phyloP scores from a whole-genome alignment of 306 rosid genomes.

The Albizia julibrissin region DNA sequence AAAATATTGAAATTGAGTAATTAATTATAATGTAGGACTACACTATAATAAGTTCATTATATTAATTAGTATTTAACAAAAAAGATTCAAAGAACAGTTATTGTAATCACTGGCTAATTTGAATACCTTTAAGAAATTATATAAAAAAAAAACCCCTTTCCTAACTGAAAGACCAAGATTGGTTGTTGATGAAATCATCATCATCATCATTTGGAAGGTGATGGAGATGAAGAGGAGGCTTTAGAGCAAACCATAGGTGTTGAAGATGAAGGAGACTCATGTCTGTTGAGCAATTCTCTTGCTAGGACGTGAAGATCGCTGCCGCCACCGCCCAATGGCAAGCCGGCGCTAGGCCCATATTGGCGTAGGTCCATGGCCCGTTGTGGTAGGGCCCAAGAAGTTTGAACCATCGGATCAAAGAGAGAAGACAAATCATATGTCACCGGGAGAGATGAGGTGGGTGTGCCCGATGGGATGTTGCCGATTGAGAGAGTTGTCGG shows the following conservation, averaged over 20 bases:
- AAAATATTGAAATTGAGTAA: not conserved
- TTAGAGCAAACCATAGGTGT: conserved; percentile 47
- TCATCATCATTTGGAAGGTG: conserved; percentile 53
- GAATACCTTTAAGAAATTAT: conserved; percentile 34
- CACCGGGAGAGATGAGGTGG: conserved; percentile 41
- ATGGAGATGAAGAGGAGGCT: conserved; percentile 51
- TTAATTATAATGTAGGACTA: conserved; percentile 2
- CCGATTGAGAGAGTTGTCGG: conserved; percentile 49
- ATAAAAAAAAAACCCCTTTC: conserved; percentile 31
- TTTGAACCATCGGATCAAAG: conserved; percentile 77
- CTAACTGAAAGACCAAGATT: conserved; percentile 41
- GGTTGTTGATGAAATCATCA: conserved; percentile 36
- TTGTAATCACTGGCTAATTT: conserved; percentile 47
- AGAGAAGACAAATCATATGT: conserved; percentile 79
- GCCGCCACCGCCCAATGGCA: conserved; percentile 41
- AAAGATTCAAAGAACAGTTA: conserved; percentile 20
- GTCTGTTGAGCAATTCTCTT: conserved; percentile 63
- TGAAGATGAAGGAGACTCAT: conserved; percentile 42
- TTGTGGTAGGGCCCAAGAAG: conserved; percentile 67
- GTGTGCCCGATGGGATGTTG: conserved; percentile 52
- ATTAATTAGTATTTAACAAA: not conserved
- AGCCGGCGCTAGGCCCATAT: conserved; percentile 34
- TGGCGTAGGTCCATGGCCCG: conserved; percentile 56
- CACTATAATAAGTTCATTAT: conserved; percentile 9
- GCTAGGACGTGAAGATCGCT: conserved; percentile 76